Evolutionary conservation across 176 grass and related monocot genomes (phyloP), one percentile per base, ranked within the genome.

Genomic region (Juncus effusus): DNA sequence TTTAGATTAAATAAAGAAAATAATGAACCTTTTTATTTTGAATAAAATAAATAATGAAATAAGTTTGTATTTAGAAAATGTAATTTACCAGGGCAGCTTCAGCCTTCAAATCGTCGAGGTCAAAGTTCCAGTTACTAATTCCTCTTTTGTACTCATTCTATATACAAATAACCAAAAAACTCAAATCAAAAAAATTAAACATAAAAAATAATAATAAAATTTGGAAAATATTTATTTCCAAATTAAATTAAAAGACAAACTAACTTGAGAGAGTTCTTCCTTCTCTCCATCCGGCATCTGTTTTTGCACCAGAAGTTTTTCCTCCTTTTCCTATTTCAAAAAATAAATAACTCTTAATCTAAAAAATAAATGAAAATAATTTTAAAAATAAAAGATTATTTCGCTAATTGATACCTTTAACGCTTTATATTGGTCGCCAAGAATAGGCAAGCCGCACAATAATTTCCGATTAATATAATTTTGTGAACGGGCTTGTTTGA

Each of bases 81-180:
- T 47, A 5, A 6, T 16, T 37, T 89, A 86, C 90, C 61, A 78
- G 60, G 70, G 81, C 87, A 65, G 85, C 85, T 66, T 86, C 85
- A 80, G 82, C 77, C 67, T 80, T 95, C 60, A 95, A 76, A 62
- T 95, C 90, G 41, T 95, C 90, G 11, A 89, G 62, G 58, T 95
- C 82, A 70, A 95, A 95, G 65, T 80, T 95, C 90, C 90, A 95
- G 61, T 78, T 74, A 72, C 90, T 95, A 57, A 95, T 85, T 69
- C 90, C 90, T 64, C 82, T 80, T 74, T 86, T 95, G 59, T 95
- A 95, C 77, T 95, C 85, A 67, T 82, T 84, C 90, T 95, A 47
- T 6, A 47, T 47, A 78, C 16, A 2, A 40, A 76, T 72, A 79
- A 14, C 61, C 62, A 5, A 79, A 37, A 57, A 16, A 61, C 12